phyloP scores from a whole-genome alignment of 129 eudicot genomes.

The Ambrosia artemisiifolia region DNA sequence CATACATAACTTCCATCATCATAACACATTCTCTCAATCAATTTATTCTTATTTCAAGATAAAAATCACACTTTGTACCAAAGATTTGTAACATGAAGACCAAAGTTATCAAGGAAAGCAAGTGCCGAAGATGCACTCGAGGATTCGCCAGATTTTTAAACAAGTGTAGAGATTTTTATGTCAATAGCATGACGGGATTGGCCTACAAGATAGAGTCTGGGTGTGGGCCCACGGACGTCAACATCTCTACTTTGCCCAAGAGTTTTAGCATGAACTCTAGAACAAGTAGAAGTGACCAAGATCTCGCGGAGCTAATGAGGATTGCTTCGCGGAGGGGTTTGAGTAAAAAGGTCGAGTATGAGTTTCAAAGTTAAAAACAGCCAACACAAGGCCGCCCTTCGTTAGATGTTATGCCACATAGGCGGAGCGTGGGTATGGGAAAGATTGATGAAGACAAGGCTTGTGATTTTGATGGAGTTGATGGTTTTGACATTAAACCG shows the following conservation, averaged over 20 bases:
- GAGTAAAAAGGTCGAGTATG: slow-evolving; percentile 22
- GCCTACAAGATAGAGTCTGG: slow-evolving; percentile 29
- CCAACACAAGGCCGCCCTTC: background rate
- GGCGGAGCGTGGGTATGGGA: slow-evolving; percentile 35
- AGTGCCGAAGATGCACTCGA: slow-evolving; percentile 1
- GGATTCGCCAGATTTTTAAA: slow-evolving; percentile 32
- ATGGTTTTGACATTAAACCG: background rate
- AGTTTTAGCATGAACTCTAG: slow-evolving; percentile 34
- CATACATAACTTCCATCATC: background rate
- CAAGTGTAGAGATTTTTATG: slow-evolving; percentile 32
- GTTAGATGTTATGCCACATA: slow-evolving; percentile 11
- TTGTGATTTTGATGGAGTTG: slow-evolving; percentile 17
- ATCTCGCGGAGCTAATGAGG: slow-evolving; percentile 39
- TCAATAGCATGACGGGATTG: slow-evolving; percentile 32
- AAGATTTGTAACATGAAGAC: slow-evolving; percentile 15
- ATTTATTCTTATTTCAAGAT: background rate
- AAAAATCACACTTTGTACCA: background rate
- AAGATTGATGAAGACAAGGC: slow-evolving; percentile 48
- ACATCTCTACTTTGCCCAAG: slow-evolving; percentile 36
- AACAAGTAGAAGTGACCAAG: slow-evolving; percentile 27
- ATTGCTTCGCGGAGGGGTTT: slow-evolving; percentile 28
- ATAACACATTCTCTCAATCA: background rate
- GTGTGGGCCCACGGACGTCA: slow-evolving; percentile 32
- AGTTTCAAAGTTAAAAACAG: slow-evolving; percentile 14
- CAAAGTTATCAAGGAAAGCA: slow-evolving; percentile 13